Evolutionary conservation across 1,284 basidiomycete species (phyloP), one percentile per base, ranked within the genome.

Genomic region (Tetrapyrgos nigripes): DNA sequence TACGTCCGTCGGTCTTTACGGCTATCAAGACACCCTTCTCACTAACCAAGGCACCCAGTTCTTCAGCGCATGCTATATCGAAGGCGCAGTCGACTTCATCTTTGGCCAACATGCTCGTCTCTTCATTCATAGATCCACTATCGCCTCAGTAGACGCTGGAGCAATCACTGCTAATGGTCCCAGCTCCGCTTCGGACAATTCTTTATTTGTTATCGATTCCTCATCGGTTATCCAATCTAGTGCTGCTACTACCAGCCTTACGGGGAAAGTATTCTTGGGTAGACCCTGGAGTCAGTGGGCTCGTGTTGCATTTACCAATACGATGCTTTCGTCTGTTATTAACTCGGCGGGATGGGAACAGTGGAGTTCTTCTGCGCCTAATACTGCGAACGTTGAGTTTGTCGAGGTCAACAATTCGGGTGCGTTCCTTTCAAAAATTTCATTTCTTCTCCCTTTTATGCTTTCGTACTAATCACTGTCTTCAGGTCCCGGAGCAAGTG

Each of bases 21-120:
- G 62, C 13, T 69, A 66, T 48, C 66, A 75, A 59, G 73, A 75
- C 59, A 73, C 71, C 13, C 55, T 75, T 24, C 68, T 68, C 13
- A 64, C 72, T 8, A 64, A 73, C 49, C 58, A 64, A n/a, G 73
- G 72, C 14, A 64, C 64, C 24, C 72, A 73, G 48, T 70, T 70
- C 33, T 74, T 71, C 50, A 60, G 65, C 33, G 54, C 58, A 28
- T 68, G 66, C 40, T 74, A 71, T 57, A 71, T 74, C 31, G 68
- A n/a, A n/a, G n/a, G n/a, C n/a, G n/a, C n/a, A n/a, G n/a, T n/a
- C n/a, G n/a, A n/a, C n/a, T n/a, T n/a, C n/a, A n/a, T n/a, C n/a
- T n/a, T n/a, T n/a, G n/a, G n/a, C n/a, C n/a, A n/a, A n/a, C n/a
- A n/a, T n/a, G 70, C 64, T 4, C 57, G 60, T 17, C 69, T 69